phyloP scores from a whole-genome alignment of 2,329 filamentous ascomycete species.

The Aureobasidium subglaciale region DNA sequence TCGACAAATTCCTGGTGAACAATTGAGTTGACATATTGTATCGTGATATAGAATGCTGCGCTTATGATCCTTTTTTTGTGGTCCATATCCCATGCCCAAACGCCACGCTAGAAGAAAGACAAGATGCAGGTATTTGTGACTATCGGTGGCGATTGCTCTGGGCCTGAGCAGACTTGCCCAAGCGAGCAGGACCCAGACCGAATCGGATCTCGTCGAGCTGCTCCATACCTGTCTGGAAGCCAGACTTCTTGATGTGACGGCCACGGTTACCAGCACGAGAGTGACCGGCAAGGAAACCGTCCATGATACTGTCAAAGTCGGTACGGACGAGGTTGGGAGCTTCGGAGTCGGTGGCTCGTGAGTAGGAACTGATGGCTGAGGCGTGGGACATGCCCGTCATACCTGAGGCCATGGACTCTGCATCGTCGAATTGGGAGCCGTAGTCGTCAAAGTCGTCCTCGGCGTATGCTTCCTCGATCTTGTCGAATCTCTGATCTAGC shows the following conservation, averaged over 20 bases:
- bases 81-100: background rate
- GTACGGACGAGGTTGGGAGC: constrained; percentile 52
- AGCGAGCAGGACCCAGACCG: constrained; percentile 67
- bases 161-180: constrained; percentile 30
- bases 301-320: constrained; percentile 86
- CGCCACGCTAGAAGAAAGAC: background rate
- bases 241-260: constrained; percentile 65
- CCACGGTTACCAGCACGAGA: constrained; percentile 58
- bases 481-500: constrained; percentile 86
- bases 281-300: constrained; percentile 79
- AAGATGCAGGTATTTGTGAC: background rate
- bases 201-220: constrained; percentile 85
- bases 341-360: constrained; percentile 29
- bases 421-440: constrained; percentile 30
- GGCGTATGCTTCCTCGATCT: constrained; percentile 74
- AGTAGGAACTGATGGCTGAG: constrained; percentile 27
- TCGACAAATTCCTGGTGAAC: background rate
- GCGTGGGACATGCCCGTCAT: constrained; percentile 32
- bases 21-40: background rate
- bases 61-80: background rate
- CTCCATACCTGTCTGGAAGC: constrained; percentile 71
- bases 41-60: constrained; percentile 3
- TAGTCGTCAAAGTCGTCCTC: constrained; percentile 39
- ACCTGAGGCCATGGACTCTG: constrained; percentile 39
- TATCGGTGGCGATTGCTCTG: background rate